Base-by-base conservation (phyloP, 2,329 filamentous ascomycete species). In the Ophiosphaerella herpotricha region DNA sequence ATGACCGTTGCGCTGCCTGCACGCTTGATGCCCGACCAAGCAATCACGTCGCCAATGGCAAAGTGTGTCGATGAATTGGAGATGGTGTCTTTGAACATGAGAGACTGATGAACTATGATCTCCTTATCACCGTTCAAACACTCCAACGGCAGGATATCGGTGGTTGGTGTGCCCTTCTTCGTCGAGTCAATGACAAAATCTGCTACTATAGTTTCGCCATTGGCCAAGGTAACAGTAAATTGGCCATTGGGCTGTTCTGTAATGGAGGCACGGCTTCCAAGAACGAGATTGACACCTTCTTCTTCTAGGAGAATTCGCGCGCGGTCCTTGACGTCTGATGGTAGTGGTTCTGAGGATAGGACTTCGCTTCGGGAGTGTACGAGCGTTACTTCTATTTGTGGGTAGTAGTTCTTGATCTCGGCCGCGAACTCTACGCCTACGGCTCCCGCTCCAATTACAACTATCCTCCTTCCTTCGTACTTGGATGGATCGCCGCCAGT, bases 371-470 rank as follows among this genome's bases (percentile, higher is more conserved):
- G 80, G 4, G 89, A 91, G 68, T 93, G 90, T 4, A 90, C 82
- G 1, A 94, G 80, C 1, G 84, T 89, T n/a, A 93, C 85, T 35
- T 81, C 81, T 46, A 84, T 75, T 9, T 81, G 63, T 0, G 90
- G 88, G 53, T 86, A 80, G 21, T 85, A 76, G 39, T 82, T 70
- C 72, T 91, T 92, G 46, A 92, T 77, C 74, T 94, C 89, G 1
- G 87, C 85, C 0, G 90, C 88, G 80, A 93, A 91, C 69, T 93
- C 89, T 46, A 92, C 85, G 7, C 90, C 90, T 1, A 92, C 89
- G 6, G 89, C 90, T 42, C 88, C 84, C 56, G 89, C 89, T 14
- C 89, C 89, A n/a, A 93, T 85, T 18, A 93, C 79, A 0, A 89
- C 82, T 1, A 91, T 82, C 0, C 82, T 84, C 34, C 70, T 54